These are phyloP conservation scores for Iberis pinnata DNA, from an alignment of 345 rosid genomes.

Conservation along the genomic window DNA sequence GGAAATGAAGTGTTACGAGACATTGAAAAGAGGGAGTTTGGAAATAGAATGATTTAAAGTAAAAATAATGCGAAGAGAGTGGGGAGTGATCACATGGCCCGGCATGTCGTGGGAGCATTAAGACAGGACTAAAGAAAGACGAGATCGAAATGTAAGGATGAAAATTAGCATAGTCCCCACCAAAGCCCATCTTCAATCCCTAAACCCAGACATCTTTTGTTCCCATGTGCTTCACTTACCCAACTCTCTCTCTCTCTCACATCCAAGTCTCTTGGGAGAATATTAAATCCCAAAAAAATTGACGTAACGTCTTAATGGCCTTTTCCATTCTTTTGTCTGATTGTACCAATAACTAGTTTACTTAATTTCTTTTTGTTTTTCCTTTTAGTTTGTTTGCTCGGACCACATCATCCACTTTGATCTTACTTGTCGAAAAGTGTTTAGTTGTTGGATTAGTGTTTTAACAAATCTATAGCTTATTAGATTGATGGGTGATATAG, in stretches of 20 bases:
- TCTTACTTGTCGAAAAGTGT: slow-evolving; percentile 20
- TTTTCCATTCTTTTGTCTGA: slow-evolving; percentile 28
- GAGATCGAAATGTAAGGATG: slow-evolving; percentile 47
- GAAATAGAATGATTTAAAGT: slow-evolving; percentile 17
- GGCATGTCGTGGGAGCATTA: slow-evolving; percentile 54
- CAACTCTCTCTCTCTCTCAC: slow-evolving; percentile 33
- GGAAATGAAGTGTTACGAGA: slow-evolving; percentile 11
- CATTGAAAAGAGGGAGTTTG: slow-evolving; percentile 23
- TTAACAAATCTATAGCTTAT: not conserved
- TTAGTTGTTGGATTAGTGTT: not conserved
- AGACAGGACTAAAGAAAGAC: slow-evolving; percentile 60
- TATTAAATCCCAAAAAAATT: slow-evolving; percentile 25
- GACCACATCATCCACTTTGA: slow-evolving; percentile 10
- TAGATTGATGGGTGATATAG: not conserved
- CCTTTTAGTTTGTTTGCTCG: slow-evolving; percentile 16
- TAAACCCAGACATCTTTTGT: slow-evolving; percentile 57
- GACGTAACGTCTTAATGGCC: slow-evolving; percentile 27
- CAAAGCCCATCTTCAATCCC: slow-evolving; percentile 41
- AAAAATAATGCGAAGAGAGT: slow-evolving; percentile 13
- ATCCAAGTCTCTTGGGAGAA: slow-evolving; percentile 37
- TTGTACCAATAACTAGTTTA: slow-evolving; percentile 12
- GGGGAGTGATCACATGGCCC: slow-evolving; percentile 41
- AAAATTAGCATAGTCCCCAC: slow-evolving; percentile 72
- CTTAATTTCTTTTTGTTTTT: not conserved
- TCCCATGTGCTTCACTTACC: slow-evolving; percentile 75